These are phyloP conservation scores for Suillus decipiens DNA, from an alignment of 768 basidiomycete genomes.

Conservation along the genomic window DNA sequence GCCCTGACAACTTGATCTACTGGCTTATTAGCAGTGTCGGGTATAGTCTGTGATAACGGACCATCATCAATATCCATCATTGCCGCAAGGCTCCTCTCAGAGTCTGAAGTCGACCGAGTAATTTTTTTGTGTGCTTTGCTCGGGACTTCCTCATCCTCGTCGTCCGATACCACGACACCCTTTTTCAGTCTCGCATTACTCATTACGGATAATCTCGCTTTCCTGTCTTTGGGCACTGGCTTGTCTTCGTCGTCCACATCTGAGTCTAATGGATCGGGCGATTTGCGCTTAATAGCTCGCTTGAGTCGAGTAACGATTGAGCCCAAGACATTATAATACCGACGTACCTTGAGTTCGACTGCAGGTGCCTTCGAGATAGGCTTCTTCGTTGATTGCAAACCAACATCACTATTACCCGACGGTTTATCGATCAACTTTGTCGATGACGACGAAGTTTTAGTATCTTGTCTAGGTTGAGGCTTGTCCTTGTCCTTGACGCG, in stretches of 20 bases:
- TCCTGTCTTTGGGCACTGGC: conserved; percentile 13
- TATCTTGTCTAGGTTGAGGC: not conserved
- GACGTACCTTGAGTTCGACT: conserved; percentile 14
- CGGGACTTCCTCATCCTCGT: conserved; percentile 45
- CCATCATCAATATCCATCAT: conserved; percentile 84
- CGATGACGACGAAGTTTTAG: not conserved
- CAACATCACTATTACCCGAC: not conserved
- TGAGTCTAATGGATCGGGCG: conserved; percentile 33
- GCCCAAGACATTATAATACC: not conserved
- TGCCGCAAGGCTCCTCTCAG: conserved; percentile 47
- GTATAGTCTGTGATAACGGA: conserved; percentile 32
- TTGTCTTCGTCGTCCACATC: conserved; percentile 28
- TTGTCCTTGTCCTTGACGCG: not conserved
- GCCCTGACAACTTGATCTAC: conserved; percentile 30
- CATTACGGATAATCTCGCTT: conserved; percentile 12
- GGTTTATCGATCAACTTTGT: not conserved
- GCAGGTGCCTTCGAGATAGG: not conserved
- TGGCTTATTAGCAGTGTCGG: conserved; percentile 12
- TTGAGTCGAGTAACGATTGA: conserved; percentile 26
- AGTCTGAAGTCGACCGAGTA: conserved; percentile 42
- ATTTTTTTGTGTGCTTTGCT: conserved; percentile 28
- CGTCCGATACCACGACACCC: conserved; percentile 58
- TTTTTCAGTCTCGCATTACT: conserved; percentile 42
- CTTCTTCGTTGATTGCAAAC: not conserved
- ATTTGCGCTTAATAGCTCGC: conserved; percentile 47